Conservation (phyloP, 768 basidiomycete genomes). For the Russula earlei region DNA sequence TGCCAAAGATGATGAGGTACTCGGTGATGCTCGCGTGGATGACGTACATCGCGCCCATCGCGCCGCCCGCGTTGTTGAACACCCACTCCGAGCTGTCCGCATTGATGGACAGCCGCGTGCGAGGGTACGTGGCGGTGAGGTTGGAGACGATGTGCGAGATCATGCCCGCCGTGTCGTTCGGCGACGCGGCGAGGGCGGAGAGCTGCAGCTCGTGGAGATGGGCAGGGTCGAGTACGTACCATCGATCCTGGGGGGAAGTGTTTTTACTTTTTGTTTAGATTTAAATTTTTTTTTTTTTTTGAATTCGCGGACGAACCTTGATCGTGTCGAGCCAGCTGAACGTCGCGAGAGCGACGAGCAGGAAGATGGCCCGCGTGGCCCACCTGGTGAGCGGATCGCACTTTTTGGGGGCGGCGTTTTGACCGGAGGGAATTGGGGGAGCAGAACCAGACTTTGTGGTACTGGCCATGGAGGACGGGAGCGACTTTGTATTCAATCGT, state of each 20-base stretch:
- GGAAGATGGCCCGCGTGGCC: neutral
- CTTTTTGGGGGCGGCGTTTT: neutral
- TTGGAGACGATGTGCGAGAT: conserved; percentile 75
- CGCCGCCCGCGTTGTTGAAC: conserved; percentile 94
- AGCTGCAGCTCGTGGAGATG: conserved; percentile 64
- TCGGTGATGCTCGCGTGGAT: conserved; percentile 96
- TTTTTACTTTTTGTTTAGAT: neutral
- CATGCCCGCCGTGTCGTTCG: conserved; percentile 61
- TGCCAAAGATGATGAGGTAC: conserved; percentile 93
- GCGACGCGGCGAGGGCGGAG: conserved; percentile 58
- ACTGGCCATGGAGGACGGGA: no score
- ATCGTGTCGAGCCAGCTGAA: conserved; percentile 18
- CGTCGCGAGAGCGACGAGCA: conserved; percentile 2
- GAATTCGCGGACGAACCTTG: neutral
- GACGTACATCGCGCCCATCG: conserved; percentile 97
- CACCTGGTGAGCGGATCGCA: conserved; percentile 11
- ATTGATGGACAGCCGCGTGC: conserved; percentile 44
- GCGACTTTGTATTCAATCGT: no score
- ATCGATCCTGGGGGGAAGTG: conserved; percentile 47
- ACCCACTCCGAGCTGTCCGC: conserved; percentile 75
- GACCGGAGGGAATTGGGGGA: neutral
- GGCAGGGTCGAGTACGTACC: conserved; percentile 77
- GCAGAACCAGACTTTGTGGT: neutral
- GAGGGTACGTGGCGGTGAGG: conserved; percentile 64
- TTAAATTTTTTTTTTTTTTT: no score